Evolutionary conservation across 108 stramenopile genomes (phyloP), one percentile per base, ranked within the genome.

Genomic region (Skeletonema marinoi): DNA sequence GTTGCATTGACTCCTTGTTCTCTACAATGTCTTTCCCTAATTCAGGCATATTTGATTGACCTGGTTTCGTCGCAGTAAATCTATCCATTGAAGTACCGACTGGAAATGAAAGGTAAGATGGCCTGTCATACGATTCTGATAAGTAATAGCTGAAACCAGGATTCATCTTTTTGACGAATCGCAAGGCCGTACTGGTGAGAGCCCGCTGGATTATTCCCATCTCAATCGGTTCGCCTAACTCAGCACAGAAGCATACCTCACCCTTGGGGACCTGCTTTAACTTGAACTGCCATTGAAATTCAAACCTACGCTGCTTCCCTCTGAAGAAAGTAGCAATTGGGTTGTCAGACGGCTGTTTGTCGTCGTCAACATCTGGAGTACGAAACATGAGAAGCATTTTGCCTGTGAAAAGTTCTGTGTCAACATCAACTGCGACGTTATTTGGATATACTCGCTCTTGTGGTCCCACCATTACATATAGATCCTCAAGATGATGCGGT

Each of bases 191-290:
- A 31, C 90, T 87, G 10, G 93, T 92, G 66, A 98, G 84, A 6
- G 97, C 93, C 32, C 92, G 87, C 19, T 93, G 92, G 56, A 98
- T 86, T 58, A 98, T 86, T 16, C 97, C 97, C 92, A 96, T 86
- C 42, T 89, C 87, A 29, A 92, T 80, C 2, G 94, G 90, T 65
- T 96, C 86, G 13, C 92, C 89, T 35, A 97, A 59, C 67, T 96
- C 93, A 62, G 85, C 88, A 12, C 92, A 88, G 79, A 96, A 88
- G 68, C 88, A 96, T 3, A 96, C 68, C 17, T 83, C 82, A 4
- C 88, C 90, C 29, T 70, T 36, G 0, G 92, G 90, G n/a, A 91
- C 29, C 70, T 91, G 90, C 78, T 96, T 97, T 63, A 97, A 67
- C 63, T 83, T 84, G 39, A 93, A 70, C 77, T 96, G 97, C 67